Percentiles rank a stretch among this genome's conserved stretches.
Evolutionary conservation across 345 rosid genomes (phyloP).

Genomic region (Hevea brasiliensis): DNA sequence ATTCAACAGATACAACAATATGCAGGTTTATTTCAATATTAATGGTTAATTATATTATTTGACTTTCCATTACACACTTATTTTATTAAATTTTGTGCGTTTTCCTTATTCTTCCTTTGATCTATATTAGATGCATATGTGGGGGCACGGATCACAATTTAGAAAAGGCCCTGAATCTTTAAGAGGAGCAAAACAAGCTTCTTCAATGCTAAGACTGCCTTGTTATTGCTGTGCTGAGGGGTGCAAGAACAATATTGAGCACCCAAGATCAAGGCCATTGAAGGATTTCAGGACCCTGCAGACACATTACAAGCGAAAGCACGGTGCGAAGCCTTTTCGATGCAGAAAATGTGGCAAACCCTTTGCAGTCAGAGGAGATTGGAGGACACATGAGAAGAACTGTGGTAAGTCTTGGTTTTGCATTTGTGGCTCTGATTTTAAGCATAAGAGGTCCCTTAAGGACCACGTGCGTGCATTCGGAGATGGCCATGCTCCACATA

Average conservation of each 20-base stretch:
- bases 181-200: constrained; percentile 20
- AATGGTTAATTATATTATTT: not conserved
- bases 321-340: constrained; percentile 21
- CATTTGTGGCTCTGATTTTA: constrained; percentile 31
- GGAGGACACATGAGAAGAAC: constrained; percentile 32
- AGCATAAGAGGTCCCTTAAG: constrained; percentile 31
- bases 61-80: not conserved
- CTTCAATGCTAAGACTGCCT: constrained; percentile 23
- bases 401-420: constrained; percentile 33
- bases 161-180: constrained; percentile 24
- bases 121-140: constrained; percentile 28
- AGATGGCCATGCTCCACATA: constrained; percentile 26
- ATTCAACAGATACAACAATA: constrained; percentile 86
- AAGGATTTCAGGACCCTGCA: constrained; percentile 29
- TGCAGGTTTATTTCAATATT: constrained; percentile 56
- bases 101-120: not conserved
- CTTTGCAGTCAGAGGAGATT: constrained; percentile 29
- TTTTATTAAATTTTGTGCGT: not conserved
- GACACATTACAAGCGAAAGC: constrained; percentile 28
- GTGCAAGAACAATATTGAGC: constrained; percentile 29
- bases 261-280: constrained; percentile 31
- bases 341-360: constrained; percentile 27
- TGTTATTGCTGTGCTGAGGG: constrained; percentile 31
- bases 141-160: constrained; percentile 32
- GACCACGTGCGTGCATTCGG: constrained; percentile 29